Percentiles rank a stretch among this genome's conserved stretches.
Conservation (phyloP, 148 eudicot genomes). For the Persicaria tinctoria region DNA sequence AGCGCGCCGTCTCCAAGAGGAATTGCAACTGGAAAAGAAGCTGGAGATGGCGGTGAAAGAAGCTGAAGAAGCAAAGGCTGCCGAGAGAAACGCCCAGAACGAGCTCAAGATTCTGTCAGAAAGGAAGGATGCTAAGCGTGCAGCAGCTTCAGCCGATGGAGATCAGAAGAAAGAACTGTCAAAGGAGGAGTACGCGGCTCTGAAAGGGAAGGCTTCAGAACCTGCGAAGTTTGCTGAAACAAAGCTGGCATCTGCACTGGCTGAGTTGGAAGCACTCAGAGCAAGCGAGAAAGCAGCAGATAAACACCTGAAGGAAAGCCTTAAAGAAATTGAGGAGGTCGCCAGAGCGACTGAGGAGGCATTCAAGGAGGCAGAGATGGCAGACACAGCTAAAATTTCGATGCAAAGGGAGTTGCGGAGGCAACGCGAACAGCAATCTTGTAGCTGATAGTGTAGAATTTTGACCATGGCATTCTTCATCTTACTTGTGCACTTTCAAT, state of each 20-base stretch:
- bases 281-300: constrained; percentile 44
- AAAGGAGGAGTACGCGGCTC: constrained; percentile 30
- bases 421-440: constrained; percentile 34
- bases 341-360: constrained; percentile 56
- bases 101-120: constrained; percentile 32
- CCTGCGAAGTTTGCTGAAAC: constrained; percentile 34
- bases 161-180: constrained; percentile 31
- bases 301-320: constrained; percentile 38
- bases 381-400: constrained; percentile 40
- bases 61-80: constrained; percentile 56
- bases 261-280: constrained; percentile 50
- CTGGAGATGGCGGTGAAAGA: constrained; percentile 40
- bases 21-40: constrained; percentile 31
- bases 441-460: not conserved
- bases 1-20: constrained; percentile 23
- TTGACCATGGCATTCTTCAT: not conserved
- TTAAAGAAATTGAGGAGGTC: constrained; percentile 48
- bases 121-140: constrained; percentile 16
- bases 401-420: constrained; percentile 59
- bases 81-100: constrained; percentile 41
- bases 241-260: constrained; percentile 54
- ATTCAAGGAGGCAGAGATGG: constrained; percentile 60
- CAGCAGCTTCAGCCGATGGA: constrained; percentile 19
- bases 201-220: constrained; percentile 22
- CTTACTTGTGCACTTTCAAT: not conserved